Evolutionary conservation across 352 stramenopile genomes (phyloP).

Genomic region (Globisporangium polare): DNA sequence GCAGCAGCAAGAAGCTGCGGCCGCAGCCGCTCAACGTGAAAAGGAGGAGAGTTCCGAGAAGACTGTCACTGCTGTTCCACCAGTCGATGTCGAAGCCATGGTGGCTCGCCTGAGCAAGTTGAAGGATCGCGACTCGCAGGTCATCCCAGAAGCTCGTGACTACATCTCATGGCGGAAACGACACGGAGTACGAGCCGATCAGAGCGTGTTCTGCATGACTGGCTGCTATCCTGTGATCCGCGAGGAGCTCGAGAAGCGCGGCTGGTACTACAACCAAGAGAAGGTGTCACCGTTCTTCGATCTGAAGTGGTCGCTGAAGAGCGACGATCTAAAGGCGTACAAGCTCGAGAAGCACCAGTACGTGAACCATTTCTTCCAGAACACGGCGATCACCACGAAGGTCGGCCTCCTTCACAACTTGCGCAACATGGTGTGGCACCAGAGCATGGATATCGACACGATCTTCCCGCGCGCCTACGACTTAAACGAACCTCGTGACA

Average conservation of each 20-base stretch:
- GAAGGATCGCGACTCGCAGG: slow-evolving; percentile 59
- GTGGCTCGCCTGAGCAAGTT: slow-evolving; percentile 71
- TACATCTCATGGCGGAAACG: slow-evolving; percentile 90
- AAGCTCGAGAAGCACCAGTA: slow-evolving; percentile 85
- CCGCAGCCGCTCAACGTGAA: slow-evolving; percentile 25
- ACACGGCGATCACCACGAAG: slow-evolving; percentile 91
- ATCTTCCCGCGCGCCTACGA: slow-evolving; percentile 91
- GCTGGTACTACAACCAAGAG: slow-evolving; percentile 88
- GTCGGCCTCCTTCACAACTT: slow-evolving; percentile 87
- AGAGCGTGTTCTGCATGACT: slow-evolving; percentile 90
- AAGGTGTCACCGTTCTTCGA: slow-evolving; percentile 86
- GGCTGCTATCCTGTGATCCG: slow-evolving; percentile 92
- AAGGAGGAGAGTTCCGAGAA: slow-evolving; percentile 27
- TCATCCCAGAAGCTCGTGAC: slow-evolving; percentile 70
- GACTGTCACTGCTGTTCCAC: slow-evolving; percentile 14
- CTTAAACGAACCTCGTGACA: slow-evolving; percentile 76
- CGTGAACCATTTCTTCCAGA: slow-evolving; percentile 91
- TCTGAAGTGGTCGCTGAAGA: slow-evolving; percentile 91
- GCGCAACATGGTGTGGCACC: slow-evolving; percentile 73
- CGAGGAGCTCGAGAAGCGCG: slow-evolving; percentile 82
- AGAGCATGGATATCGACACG: slow-evolving; percentile 68
- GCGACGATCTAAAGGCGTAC: slow-evolving; percentile 70
- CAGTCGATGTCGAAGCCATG: slow-evolving; percentile 62
- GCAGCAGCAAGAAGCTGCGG: slow-evolving; percentile 37
- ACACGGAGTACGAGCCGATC: slow-evolving; percentile 61